phyloP scores from a whole-genome alignment of 306 rosid genomes.

The Oemleria cerasiformis region DNA sequence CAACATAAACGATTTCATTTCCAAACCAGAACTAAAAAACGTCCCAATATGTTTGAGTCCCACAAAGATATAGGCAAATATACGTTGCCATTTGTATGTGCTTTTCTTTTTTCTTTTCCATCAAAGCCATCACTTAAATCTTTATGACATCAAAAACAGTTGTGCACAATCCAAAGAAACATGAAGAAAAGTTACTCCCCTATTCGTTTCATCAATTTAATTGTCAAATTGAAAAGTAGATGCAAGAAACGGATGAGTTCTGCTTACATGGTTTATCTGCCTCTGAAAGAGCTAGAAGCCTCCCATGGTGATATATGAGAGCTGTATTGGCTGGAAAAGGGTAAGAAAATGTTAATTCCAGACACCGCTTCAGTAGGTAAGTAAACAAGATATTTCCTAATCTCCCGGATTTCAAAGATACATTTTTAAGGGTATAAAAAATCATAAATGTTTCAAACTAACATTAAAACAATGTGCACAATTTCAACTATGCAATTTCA shows the following conservation, averaged over 20 bases:
- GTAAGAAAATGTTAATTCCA: conserved; percentile 27
- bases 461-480: background rate
- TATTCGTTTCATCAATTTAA: background rate
- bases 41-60: conserved; percentile 5
- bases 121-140: conserved; percentile 11
- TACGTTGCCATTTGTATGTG: conserved; percentile 5
- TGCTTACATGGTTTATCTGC: conserved; percentile 92
- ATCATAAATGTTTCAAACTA: background rate
- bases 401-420: background rate
- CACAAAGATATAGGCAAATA: background rate
- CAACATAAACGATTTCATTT: conserved; percentile 25
- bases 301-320: conserved; percentile 83
- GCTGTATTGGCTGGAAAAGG: conserved; percentile 76
- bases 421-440: background rate
- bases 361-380: conserved; percentile 1
- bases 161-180: conserved; percentile 1
- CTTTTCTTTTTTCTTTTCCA: conserved; percentile 12
- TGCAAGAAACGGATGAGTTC: conserved; percentile 15
- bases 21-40: conserved; percentile 22
- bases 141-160: background rate
- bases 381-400: conserved; percentile 1
- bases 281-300: conserved; percentile 89
- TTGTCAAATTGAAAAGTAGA: background rate
- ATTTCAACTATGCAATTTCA: background rate
- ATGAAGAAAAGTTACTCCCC: background rate